Evolutionary conservation across 2,329 filamentous ascomycete genomes (phyloP).

Genomic region (Claviceps sp.): DNA sequence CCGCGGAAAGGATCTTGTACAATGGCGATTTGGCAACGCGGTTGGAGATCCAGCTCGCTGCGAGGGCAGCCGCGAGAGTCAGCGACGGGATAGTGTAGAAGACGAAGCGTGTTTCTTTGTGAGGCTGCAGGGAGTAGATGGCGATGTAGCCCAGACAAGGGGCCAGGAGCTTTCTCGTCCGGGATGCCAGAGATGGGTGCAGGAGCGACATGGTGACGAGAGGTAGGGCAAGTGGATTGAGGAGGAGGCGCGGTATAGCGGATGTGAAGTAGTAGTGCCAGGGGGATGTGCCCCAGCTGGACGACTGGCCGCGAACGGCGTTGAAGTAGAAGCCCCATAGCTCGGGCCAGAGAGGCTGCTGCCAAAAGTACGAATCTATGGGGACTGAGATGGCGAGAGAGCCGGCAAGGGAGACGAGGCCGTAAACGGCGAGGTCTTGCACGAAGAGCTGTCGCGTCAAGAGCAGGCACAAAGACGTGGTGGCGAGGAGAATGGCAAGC

Average conservation of each 20-base stretch:
- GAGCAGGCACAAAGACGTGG: conserved; percentile 53
- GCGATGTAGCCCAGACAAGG: conserved; percentile 61
- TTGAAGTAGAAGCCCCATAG: conserved; percentile 85
- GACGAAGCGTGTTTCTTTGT: conserved; percentile 94
- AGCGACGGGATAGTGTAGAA: conserved; percentile 75
- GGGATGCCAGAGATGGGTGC: conserved; percentile 29
- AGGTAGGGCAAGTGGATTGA: conserved; percentile 59
- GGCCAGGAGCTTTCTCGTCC: conserved; percentile 35
- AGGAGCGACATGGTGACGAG: conserved; percentile 40
- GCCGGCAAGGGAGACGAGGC: conserved; percentile 48
- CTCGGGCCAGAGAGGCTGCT: conserved; percentile 77
- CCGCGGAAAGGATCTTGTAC: conserved; percentile 40
- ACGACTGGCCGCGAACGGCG: conserved; percentile 67
- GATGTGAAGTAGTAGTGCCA: conserved; percentile 79
- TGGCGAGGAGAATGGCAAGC: conserved; percentile 64
- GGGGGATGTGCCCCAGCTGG: conserved; percentile 76
- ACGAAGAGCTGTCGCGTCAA: conserved; percentile 37
- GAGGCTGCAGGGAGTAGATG: conserved; percentile 77
- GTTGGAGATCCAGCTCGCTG: conserved; percentile 56
- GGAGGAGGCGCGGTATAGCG: conserved; percentile 66
- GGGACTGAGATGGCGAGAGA: conserved; percentile 58
- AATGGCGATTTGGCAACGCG: conserved; percentile 48
- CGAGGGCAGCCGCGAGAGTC: conserved; percentile 63
- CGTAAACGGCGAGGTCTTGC: conserved; percentile 49
- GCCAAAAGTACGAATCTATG: conserved; percentile 92